Base-by-base conservation (phyloP, 2,329 filamentous ascomycete species). In the Fusarium robinianum region DNA sequence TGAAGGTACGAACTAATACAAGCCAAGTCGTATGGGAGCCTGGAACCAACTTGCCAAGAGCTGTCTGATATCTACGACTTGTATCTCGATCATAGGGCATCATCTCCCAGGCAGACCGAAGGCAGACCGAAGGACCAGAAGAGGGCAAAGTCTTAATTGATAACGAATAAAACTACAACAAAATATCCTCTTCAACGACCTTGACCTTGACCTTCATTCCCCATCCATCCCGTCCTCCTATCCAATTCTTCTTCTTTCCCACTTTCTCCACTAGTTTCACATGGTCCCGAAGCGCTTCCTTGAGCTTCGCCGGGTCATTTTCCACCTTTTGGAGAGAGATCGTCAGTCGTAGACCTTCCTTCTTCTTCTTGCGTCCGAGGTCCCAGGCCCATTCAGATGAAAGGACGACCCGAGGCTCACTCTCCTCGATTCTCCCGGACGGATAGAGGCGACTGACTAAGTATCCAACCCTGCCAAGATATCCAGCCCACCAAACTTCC, bases 241-340 rank as follows among this genome's bases (percentile, higher is more conserved):
- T 35, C 47, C 47, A 50, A 16, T 50, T 50, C 30, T 43, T 49
- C 22, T 49, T 48, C 30, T 48, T 50, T 2, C 47, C 43, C 9
- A 50, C 36, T 21, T 43, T 50, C 16, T 50, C 47, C 26, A 48
- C 47, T 18, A 50, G 43, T 2, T 44, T 50, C 1, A 48, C 47
- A 29, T 50, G 38, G 9, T 48, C 47, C 9, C 19, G 27, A 3
- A 50, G 22, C 1, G 47, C 47, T 8, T 48, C 21, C 19, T 50
- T 50, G 10, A 50, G 26, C 15, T 48, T 50, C 8, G 38, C 38
- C 3, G 47, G 43, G 25, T 50, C 47, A 11, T 50, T 8, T 8
- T 40, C 40, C 23, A 50, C 21, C 12, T 48, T 50, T 12, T 50
- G 47, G n/a, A 50, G 15, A 9, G 43, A 50, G 8, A 50, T 36